Conservation (phyloP, 2,329 filamentous ascomycete species). For the Elsinoe ampelina region DNA sequence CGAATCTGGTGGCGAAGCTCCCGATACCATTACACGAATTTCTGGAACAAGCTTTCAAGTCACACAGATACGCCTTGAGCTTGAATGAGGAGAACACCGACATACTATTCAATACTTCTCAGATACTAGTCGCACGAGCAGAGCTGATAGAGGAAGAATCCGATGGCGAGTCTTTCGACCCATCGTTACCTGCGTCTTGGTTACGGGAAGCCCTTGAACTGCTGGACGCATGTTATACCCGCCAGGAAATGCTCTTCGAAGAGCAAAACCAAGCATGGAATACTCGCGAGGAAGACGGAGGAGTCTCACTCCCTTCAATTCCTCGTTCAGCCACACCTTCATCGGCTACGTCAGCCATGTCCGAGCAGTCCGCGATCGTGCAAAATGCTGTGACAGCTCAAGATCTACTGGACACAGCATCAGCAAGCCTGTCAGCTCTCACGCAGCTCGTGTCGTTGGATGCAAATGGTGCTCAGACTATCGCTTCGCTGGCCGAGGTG, state of each 20-base stretch:
- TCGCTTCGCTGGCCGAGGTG: conserved; percentile 51
- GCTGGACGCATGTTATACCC: conserved; percentile 42
- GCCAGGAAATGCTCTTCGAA: conserved; percentile 38
- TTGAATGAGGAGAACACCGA: conserved; percentile 57
- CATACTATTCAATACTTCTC: conserved; percentile 61
- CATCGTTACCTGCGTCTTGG: conserved; percentile 41
- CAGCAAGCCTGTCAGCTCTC: conserved; percentile 49
- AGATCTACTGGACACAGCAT: conserved; percentile 57
- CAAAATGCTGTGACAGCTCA: conserved; percentile 56
- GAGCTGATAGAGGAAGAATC: conserved; percentile 50
- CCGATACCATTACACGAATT: conserved; percentile 45
- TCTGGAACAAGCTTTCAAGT: conserved; percentile 51
- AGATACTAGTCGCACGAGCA: conserved; percentile 57
- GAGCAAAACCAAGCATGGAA: conserved; percentile 32
- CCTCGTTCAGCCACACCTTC: conserved; percentile 17
- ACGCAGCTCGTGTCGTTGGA: conserved; percentile 41
- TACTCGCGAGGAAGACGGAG: conserved; percentile 17
- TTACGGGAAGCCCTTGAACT: conserved; percentile 54
- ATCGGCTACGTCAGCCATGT: conserved; percentile 18
- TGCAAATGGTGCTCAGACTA: conserved; percentile 36
- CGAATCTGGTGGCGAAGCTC: conserved; percentile 51
- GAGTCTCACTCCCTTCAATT: conserved; percentile 20
- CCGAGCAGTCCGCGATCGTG: conserved; percentile 58
- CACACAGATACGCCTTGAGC: conserved; percentile 52
- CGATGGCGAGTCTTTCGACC: conserved; percentile 33